phyloP scores from a whole-genome alignment of 768 basidiomycete genomes.

The Sporobolomyces phaffii region DNA sequence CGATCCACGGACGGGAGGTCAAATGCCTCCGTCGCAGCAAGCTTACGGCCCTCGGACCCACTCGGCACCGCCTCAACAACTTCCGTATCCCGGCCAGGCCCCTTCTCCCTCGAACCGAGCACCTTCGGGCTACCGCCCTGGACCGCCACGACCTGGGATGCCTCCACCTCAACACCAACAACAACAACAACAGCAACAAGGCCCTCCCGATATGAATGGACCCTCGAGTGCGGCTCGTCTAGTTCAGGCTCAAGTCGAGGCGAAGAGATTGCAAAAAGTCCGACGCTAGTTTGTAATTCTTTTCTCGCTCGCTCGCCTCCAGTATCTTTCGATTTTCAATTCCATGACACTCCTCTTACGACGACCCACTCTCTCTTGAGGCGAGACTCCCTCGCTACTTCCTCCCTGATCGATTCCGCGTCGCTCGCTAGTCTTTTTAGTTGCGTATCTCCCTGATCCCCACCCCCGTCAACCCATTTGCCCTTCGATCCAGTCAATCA shows the following conservation, averaged over 20 bases:
- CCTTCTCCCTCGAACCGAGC: conserved; percentile 1
- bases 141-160: background rate
- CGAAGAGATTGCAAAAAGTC: conserved; percentile 14
- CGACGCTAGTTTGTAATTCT: too few relatives aligned
- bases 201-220: background rate
- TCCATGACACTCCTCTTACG: too few relatives aligned
- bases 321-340: too few relatives aligned
- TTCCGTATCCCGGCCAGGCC: background rate
- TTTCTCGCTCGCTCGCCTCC: too few relatives aligned
- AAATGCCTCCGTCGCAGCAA: background rate
- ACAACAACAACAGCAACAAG: background rate
- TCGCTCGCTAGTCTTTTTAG: too few relatives aligned
- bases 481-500: too few relatives aligned
- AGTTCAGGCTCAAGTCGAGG: conserved; percentile 16
- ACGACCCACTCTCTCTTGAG: too few relatives aligned
- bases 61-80: background rate
- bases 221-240: background rate
- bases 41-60: background rate
- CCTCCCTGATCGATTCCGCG: too few relatives aligned
- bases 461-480: too few relatives aligned
- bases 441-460: too few relatives aligned
- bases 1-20: background rate
- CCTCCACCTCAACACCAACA: background rate
- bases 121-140: conserved; percentile 5
- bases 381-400: too few relatives aligned